Base-by-base conservation (phyloP, 169 alveolate genomes). In the Cryptosporidium felis region DNA sequence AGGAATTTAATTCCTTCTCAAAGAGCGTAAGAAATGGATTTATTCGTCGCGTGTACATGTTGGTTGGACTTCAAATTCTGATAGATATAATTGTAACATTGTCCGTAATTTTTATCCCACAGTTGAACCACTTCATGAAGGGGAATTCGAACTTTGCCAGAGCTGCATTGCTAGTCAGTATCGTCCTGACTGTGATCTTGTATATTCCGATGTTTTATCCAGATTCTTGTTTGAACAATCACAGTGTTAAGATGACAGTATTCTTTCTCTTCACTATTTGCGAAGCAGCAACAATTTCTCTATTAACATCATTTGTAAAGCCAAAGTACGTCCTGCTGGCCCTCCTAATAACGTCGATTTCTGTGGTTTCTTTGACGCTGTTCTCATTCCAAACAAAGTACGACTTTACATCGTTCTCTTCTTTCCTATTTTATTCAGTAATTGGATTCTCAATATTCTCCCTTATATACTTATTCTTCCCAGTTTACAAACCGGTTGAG, bases 341-440 rank as follows among this genome's bases (percentile, higher is more conserved):
- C 14, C 42, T 74, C 23, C 5, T 41, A 3, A 36, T 56, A 23
- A 74, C 85, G 21, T 32, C 85, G 34, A 36, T 74, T 1, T 12
- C 40, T 4, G 85, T 74, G 9, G 38, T 74, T n/a, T 36, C 51
- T 5, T 26, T 74, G 10, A 74, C 85, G 3, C 18, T 74, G 10
- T 74, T 36, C 45, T 36, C 85, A 8, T 51, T 74, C 53, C 85
- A 74, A 53, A 74, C 85, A 4, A 74, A 74, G 21, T 58, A 74
- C n/a, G 85, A 74, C 44, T 74, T 49, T 36, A 74, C 85, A 34
- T 74, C 85, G 10, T 74, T 53, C 26, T 28, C 18, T 4, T 32
- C 58, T 21, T 51, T 51, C 14, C 9, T 74, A 3, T 56, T 74
- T 26, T 74, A 21, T 53, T 49, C 58, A 0, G 26, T 56, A 0